A percentile compares a stretch with the other conserved stretches of the same genome.
phyloP scores from a whole-genome alignment of 208 protist genomes.

The Angomonas deanei region DNA sequence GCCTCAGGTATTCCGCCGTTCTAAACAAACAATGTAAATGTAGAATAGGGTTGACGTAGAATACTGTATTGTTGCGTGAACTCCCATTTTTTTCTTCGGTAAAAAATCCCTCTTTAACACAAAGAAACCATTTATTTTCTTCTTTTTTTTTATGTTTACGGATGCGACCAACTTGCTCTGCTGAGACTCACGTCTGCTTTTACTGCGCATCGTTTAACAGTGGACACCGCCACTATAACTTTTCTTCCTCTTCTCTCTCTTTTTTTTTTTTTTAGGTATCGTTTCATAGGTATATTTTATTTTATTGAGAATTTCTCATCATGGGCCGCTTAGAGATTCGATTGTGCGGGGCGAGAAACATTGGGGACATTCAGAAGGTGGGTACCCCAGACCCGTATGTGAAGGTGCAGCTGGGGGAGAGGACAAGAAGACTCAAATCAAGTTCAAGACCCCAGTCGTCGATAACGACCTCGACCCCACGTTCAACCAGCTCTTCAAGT shows the following conservation, averaged over 20 bases:
- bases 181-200: too few species aligned
- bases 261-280: neutral
- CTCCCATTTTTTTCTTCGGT: too few species aligned
- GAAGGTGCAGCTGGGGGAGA: constrained; percentile 31
- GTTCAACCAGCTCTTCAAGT: constrained; percentile 68
- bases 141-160: neutral
- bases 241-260: too few species aligned
- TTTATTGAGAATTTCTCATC: too few species aligned
- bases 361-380: constrained; percentile 47
- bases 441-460: constrained; percentile 43
- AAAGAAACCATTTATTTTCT: too few species aligned
- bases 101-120: too few species aligned
- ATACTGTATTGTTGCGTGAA: too few species aligned
- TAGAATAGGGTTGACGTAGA: too few species aligned
- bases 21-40: too few species aligned
- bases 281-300: neutral
- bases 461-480: constrained; percentile 48
- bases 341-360: constrained; percentile 56
- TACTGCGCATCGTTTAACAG: too few species aligned
- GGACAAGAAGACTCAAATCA: constrained; percentile 23
- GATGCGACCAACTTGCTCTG: neutral
- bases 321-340: constrained; percentile 73
- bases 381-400: constrained; percentile 57
- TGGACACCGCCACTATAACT: too few species aligned
- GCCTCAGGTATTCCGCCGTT: neutral